Conservation (phyloP, 148 eudicot genomes). For the Camellia granthamiana region DNA sequence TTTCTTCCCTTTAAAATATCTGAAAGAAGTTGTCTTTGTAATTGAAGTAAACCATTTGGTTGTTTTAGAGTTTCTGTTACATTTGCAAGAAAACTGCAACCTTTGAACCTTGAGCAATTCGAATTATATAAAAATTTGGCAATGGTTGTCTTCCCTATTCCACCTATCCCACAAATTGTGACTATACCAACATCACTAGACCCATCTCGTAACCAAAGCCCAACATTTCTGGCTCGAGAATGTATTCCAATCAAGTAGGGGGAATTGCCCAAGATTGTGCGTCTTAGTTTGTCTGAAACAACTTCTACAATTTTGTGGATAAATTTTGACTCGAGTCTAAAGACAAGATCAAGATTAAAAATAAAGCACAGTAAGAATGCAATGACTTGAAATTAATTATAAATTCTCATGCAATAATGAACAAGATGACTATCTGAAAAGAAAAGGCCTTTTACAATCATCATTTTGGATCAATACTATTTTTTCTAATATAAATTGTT, state of each 20-base stretch:
- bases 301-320: background rate
- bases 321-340: background rate
- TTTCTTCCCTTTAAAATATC: too few species aligned
- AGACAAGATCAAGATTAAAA: background rate
- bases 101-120: background rate
- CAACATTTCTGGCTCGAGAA: background rate
- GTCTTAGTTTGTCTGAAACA: background rate
- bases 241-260: background rate
- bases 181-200: background rate
- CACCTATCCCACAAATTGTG: background rate
- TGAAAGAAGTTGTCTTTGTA: background rate
- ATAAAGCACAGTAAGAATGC: background rate
- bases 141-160: slow-evolving; percentile 4
- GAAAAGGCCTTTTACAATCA: too few species aligned
- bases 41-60: too few species aligned
- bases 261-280: background rate
- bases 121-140: background rate
- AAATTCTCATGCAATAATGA: too few species aligned
- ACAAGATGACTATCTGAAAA: too few species aligned
- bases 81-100: background rate
- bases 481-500: too few species aligned
- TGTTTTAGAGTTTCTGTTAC: too few species aligned
- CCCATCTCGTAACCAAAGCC: background rate
- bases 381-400: background rate
- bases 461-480: too few species aligned